Evolutionary conservation across 192 early-diverging fungal genomes (phyloP), one percentile per base, ranked within the genome.

Genomic region (Podila minutissima): DNA sequence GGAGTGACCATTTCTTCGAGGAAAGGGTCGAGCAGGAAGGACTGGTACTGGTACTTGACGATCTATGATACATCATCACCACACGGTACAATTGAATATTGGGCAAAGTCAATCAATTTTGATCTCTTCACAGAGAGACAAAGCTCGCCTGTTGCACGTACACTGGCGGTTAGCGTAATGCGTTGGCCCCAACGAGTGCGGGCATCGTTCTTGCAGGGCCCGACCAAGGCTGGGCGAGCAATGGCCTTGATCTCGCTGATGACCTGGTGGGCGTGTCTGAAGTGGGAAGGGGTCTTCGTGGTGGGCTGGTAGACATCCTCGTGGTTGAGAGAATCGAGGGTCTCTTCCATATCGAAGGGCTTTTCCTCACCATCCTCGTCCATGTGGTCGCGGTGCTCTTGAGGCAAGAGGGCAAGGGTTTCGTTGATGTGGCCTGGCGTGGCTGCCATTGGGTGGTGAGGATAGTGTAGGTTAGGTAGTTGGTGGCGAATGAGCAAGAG

Each of bases 1-100:
- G 91, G 92, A n/a, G 65, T 38, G 24, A 94, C 79, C 67, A 96
- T 86, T 13, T 59, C 65, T 38, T 94, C 94, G 32, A 96, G 83
- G 69, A 86, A 85, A n/a, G 90, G 88, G 64, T 96, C 95, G 11
- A 96, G 87, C 4, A 96, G 63, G 62, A 89, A 89, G 13, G 95
- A 88, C 69, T 91, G 88, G 82, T 95, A 93, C 78, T 96, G 94
- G 67, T 94, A 95, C 35, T 67, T 51, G 53, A 76, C 83, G 55
- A 91, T 65, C 89, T 90, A 66, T 1, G 32, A 29, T 5, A 58
- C 5, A n/a, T n/a, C 17, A 11, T n/a, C n/a, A 3, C 38, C 38
- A 46, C 4, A 22, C 4, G 53, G 20, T 8, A 55, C 53, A 55
- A 55, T 19, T 20, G n/a, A 55, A 7, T 19, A 5, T 55, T 55